Evolutionary conservation across 768 basidiomycete species (phyloP), one percentile per base, ranked within the genome.

Genomic region (Phlebiopsis flavidoalba): DNA sequence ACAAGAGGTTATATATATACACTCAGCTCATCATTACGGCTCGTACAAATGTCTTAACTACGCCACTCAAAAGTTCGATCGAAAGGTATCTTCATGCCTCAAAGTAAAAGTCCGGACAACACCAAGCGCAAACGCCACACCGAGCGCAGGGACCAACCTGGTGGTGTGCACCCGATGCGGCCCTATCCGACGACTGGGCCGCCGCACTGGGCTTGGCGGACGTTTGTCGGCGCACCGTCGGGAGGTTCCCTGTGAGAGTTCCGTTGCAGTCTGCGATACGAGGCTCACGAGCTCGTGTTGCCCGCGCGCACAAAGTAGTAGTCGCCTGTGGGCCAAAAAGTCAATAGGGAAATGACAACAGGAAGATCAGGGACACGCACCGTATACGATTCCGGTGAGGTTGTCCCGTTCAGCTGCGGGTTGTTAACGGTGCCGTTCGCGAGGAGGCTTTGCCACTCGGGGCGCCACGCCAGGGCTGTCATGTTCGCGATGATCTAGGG

Each of bases 391-490:
- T 0, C 85, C 87, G 2, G 86, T 88, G 58, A 83, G 69, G 61
- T 76, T 80, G 68, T n/a, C n/a, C n/a, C n/a, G n/a, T 85, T 86
- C 26, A 62, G 61, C 36, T 74, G 77, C 2, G 81, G 84, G 67
- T 75, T 75, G 67, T 86, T 84, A 4, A 86, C 84, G 7, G 87
- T 87, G 37, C 83, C 86, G 66, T 87, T 85, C 1, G 85, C 81
- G 46, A 88, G 75, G 24, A 88, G 69, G 65, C 84, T 86, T 65
- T 86, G 79, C 84, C 85, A 88, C 15, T 74, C 67, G 17, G 84
- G 82, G 31, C 75, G 72, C 86, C 85, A 87, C 0, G 83, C 83
- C 10, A 85, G 69, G 14, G 72, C 66, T 0, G 80, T 83, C 31
- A 80, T 82, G 51, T 75, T 75, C 60, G 68, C 69, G 57, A 87